Evolutionary conservation across 1,284 basidiomycete species (phyloP).

Genomic region (Boletus albobrunnescens): DNA sequence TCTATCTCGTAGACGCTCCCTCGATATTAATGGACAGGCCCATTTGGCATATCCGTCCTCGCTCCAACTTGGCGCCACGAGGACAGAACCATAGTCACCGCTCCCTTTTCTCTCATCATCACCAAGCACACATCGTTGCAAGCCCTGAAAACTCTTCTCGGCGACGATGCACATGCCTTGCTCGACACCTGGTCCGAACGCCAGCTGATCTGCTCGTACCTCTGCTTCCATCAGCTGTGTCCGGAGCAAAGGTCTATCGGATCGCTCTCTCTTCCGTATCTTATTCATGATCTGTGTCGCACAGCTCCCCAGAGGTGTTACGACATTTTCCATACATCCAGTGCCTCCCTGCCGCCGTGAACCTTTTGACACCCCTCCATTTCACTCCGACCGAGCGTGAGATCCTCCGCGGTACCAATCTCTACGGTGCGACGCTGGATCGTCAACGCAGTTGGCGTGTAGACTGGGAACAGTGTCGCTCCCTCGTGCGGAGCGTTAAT

Average conservation of each 20-base stretch:
- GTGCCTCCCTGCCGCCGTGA: conserved; percentile 55
- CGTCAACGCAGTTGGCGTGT: conserved; percentile 53
- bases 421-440: conserved; percentile 69
- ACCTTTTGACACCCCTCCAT: conserved; percentile 73
- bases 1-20: not conserved
- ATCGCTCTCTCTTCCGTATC: conserved; percentile 8
- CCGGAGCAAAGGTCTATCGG: conserved; percentile 26
- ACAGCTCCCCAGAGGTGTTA: conserved; percentile 32
- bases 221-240: conserved; percentile 68
- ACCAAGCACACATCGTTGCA: conserved; percentile 50
- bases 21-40: conserved; percentile 32
- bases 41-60: conserved; percentile 56
- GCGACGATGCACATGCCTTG: conserved; percentile 10
- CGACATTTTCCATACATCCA: conserved; percentile 62
- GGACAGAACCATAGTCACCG: conserved; percentile 62
- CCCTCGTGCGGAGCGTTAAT: conserved; percentile 38
- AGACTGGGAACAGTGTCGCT: conserved; percentile 56
- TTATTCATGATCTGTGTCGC: conserved; percentile 26
- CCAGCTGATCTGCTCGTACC: conserved; percentile 68
- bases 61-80: conserved; percentile 48
- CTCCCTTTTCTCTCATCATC: conserved; percentile 72
- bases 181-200: conserved; percentile 57
- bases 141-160: conserved; percentile 44
- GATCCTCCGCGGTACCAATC: conserved; percentile 70
- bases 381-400: conserved; percentile 63